Conservation (phyloP, 179 eudicot species). For the Nepenthes alata region DNA sequence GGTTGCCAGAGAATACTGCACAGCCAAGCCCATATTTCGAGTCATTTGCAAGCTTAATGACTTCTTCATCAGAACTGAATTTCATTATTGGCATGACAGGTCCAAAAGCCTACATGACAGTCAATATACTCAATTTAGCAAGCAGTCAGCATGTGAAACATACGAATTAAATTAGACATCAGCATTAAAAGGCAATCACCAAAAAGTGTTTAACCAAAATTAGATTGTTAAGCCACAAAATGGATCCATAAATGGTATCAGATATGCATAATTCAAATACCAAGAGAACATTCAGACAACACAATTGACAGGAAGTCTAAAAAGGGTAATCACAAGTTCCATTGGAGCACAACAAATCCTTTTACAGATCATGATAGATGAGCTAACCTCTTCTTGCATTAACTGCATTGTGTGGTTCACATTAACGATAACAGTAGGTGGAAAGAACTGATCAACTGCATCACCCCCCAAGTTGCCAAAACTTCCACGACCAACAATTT, state of each 20-base stretch:
- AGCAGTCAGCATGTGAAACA: too few relatives aligned
- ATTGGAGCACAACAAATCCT: background rate
- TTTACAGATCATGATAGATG: background rate
- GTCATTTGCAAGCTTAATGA: conserved; percentile 78
- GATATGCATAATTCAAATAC: too few relatives aligned
- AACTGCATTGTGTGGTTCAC: conserved; percentile 85
- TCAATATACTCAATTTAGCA: too few relatives aligned
- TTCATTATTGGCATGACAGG: conserved; percentile 96
- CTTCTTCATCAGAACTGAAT: conserved; percentile 87
- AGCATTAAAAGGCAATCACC: too few relatives aligned
- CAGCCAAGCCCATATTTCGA: conserved; percentile 99
- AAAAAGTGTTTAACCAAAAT: too few relatives aligned
- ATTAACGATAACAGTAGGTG: conserved; percentile 78
- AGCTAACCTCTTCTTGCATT: conserved; percentile 88
- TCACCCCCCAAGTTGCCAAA: conserved; percentile 89
- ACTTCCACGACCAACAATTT: conserved; percentile 82
- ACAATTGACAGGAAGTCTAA: background rate
- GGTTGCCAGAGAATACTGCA: conserved; percentile 90
- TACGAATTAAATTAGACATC: too few relatives aligned
- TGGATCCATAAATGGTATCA: too few relatives aligned
- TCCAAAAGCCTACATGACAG: conserved; percentile 73
- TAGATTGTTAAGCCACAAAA: too few relatives aligned
- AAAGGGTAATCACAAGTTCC: background rate
- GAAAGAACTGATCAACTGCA: conserved; percentile 96
- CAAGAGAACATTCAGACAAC: too few relatives aligned